Evolutionary conservation across 148 eudicot genomes (phyloP), one percentile per base, ranked within the genome.

Genomic region (Pharnaceum exiguum): DNA sequence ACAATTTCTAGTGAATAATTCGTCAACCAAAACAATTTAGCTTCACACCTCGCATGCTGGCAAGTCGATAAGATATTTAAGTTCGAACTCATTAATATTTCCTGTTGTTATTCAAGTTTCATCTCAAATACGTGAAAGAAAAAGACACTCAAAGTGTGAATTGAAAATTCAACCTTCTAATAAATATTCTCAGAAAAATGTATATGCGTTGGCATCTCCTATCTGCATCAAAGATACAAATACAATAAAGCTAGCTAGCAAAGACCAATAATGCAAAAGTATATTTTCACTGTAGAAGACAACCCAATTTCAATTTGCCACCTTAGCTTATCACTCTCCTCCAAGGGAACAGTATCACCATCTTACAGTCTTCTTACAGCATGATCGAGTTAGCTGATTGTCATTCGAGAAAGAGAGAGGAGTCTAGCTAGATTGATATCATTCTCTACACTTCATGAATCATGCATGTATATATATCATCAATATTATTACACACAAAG

Each of bases 181-280:
- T 17, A 44, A 23, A 55, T 36, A 19, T 33, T 33, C 30, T 44
- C 33, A 12, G 18, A 18, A 42, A 55, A 7, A 36, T 39, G 19
- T 37, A 0, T 37, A 50, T 56, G 62, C 55, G 55, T 47, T 55
- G 69, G 55, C 62, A 8, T 9, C 27, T 35, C 49, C 26, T 61
- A 35, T 49, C 30, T 46, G 36, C 46, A 55, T 46, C 69, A 55
- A 50, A 25, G 46, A 50, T 53, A 38, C 57, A 38, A 62, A 28
- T 3, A 35, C 66, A 62, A 62, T 62, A 62, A 62, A 49, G 56
- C 57, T 55, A 22, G 27, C 21, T 15, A 5, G 49, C 49, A 19
- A 21, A 21, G 26, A 4, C 49, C 49, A 45, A 45, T 45, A 45
- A 45, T 45, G 27, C 49, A 45, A 45, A 19, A 25, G 7, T 22